Conservation (phyloP, 306 rosid genomes). For the Phaseolus lunatus region DNA sequence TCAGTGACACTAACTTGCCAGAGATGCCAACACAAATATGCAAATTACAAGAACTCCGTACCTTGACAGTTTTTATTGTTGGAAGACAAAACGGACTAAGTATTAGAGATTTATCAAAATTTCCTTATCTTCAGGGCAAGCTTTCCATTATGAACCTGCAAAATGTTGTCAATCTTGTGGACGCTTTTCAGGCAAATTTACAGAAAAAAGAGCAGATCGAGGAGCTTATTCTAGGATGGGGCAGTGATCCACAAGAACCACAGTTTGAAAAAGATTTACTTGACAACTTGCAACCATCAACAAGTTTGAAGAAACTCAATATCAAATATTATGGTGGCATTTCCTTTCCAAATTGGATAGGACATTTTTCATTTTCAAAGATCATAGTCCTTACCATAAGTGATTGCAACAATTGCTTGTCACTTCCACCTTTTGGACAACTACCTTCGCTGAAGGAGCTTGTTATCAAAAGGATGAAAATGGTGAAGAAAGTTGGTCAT, state of each 20-base stretch:
- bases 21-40: conserved; percentile 25
- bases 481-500: conserved; percentile 1
- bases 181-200: not conserved
- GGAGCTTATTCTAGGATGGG: conserved; percentile 17
- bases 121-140: conserved; percentile 17
- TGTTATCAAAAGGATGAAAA: not conserved
- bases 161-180: not conserved
- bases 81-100: conserved; percentile 18
- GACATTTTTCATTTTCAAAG: conserved; percentile 21
- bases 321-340: conserved; percentile 12
- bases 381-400: not conserved
- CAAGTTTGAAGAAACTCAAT: not conserved
- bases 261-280: not conserved
- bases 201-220: conserved; percentile 12
- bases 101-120: not conserved
- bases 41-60: not conserved
- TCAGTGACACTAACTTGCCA: not conserved
- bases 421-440: not conserved
- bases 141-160: conserved; percentile 21
- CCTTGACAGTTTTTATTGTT: not conserved
- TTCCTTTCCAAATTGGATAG: conserved; percentile 20
- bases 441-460: not conserved
- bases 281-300: conserved; percentile 4
- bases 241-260: not conserved
- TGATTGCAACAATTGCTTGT: conserved; percentile 13